Evolutionary conservation across 768 basidiomycete species (phyloP), one percentile per base, ranked within the genome.

Genomic region (Suillus bovinus): DNA sequence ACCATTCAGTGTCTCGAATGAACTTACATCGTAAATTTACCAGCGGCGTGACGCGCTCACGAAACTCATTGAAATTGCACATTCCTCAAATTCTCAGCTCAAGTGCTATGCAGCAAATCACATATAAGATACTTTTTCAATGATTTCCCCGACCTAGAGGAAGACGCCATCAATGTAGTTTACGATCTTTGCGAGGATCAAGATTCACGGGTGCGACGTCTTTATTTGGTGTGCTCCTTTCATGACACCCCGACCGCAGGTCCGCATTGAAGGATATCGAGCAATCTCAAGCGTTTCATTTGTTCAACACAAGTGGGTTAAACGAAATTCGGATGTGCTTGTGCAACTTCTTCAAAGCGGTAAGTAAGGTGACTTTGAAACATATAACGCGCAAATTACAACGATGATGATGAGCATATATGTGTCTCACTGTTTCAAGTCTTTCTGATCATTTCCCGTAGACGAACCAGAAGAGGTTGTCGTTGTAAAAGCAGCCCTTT

Each of bases 161-260:
- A 91, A 66, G 83, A 83, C 24, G 87, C 87, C 7, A 89, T 91
- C 68, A 87, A 91, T 67, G 86, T 87, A n/a, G 81, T 91, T 14
- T 91, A 90, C 67, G 89, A 91, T 74, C 75, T 91, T 0, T 91
- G 89, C 70, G 89, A 91, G 71, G 89, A 91, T 76, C 82, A 82
- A 54, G 81, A 82, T 42, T 66, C 80, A 14, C 76, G 76, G 65
- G 88, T 88, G 66, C 47, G 79, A 62, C 59, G 58, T 38, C 22
- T 50, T 33, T 53, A 49, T 62, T 61, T 39, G 24, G 27, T 59
- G 17, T 29, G 17, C 38, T 7, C 33, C n/a, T 39, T 39, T 62
- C 65, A 24, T 17, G 31, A 52, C 10, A 22, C 17, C 56, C 29
- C 34, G 20, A 20, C 46, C 62, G 10, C 62, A 90, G 88, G 87